These are phyloP conservation scores for Trypanosoma brucei DNA, from an alignment of 208 protist species.

Conservation along the genomic window DNA sequence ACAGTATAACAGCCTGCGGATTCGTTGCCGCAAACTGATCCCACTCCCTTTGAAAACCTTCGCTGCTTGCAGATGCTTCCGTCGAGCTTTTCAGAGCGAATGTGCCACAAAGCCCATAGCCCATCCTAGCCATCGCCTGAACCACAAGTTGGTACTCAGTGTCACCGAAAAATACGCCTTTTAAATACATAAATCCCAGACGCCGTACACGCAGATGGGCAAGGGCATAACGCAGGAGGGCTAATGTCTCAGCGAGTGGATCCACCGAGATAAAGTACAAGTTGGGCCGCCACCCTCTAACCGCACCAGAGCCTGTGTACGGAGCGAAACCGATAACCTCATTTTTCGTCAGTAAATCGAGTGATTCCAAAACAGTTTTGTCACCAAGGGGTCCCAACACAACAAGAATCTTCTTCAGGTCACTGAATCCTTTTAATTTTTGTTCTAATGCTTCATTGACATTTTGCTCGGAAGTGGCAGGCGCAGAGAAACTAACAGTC, in stretches of 20 bases:
- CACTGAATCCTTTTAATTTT: background rate
- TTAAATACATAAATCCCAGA: constrained; percentile 28
- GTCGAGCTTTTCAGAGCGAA: constrained; percentile 2
- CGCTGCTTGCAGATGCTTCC: background rate
- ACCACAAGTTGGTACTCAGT: constrained; percentile 4
- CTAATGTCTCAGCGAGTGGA: constrained; percentile 27
- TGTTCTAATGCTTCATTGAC: background rate
- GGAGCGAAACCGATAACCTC: constrained; percentile 27
- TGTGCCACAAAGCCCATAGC: background rate
- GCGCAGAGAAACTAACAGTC: background rate
- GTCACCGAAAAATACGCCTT: constrained; percentile 1
- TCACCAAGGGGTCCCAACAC: background rate
- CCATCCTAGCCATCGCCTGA: constrained; percentile 6
- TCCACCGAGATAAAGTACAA: constrained; percentile 31
- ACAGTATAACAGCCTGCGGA: constrained; percentile 10
- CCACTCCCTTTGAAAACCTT: constrained; percentile 4
- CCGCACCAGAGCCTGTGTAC: constrained; percentile 23
- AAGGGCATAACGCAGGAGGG: constrained; percentile 23
- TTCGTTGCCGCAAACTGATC: constrained; percentile 7
- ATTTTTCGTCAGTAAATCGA: constrained; percentile 8
- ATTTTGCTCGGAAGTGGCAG: background rate
- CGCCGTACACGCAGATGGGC: constrained; percentile 23
- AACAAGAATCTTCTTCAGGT: background rate
- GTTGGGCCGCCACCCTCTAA: constrained; percentile 22
- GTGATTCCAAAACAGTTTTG: background rate